Percentiles rank a stretch among this genome's conserved stretches.
phyloP scores from a whole-genome alignment of 441 rosid species.

The Populus tomentosa region DNA sequence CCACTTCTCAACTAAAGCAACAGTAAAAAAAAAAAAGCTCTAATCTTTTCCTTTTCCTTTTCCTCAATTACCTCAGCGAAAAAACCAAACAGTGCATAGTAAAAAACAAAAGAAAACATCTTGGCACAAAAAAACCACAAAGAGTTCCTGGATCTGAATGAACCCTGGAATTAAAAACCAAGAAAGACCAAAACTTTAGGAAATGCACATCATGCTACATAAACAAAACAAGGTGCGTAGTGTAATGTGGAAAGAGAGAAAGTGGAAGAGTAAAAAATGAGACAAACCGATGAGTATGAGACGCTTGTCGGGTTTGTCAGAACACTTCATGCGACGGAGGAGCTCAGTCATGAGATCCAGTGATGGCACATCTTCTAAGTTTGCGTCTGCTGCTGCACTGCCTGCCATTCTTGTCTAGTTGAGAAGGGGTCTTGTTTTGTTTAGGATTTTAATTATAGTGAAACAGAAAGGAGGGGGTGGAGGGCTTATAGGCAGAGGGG shows the following conservation, averaged over 20 bases:
- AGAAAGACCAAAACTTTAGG: not conserved
- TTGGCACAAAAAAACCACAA: not conserved
- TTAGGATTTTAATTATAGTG: not conserved
- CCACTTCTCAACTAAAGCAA: not conserved
- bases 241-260: not conserved
- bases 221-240: not conserved
- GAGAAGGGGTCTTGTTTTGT: not conserved
- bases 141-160: constrained; percentile 23
- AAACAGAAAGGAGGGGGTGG: not conserved
- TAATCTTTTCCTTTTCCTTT: not conserved
- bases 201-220: not conserved
- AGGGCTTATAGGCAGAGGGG: not conserved
- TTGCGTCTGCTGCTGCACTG: constrained; percentile 24
- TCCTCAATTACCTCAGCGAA: not conserved
- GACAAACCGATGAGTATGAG: constrained; percentile 78
- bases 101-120: not conserved
- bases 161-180: not conserved
- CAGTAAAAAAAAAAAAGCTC: not conserved
- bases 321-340: constrained; percentile 91
- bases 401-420: constrained; percentile 43
- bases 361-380: constrained; percentile 75
- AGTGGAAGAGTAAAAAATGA: not conserved
- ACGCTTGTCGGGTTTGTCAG: constrained; percentile 85
- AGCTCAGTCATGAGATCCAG: constrained; percentile 87
- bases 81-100: not conserved